Percentiles rank a stretch among this genome's conserved stretches.
Evolutionary conservation across 2,329 filamentous ascomycete genomes (phyloP).

Genomic region (Aureobasidium musti): DNA sequence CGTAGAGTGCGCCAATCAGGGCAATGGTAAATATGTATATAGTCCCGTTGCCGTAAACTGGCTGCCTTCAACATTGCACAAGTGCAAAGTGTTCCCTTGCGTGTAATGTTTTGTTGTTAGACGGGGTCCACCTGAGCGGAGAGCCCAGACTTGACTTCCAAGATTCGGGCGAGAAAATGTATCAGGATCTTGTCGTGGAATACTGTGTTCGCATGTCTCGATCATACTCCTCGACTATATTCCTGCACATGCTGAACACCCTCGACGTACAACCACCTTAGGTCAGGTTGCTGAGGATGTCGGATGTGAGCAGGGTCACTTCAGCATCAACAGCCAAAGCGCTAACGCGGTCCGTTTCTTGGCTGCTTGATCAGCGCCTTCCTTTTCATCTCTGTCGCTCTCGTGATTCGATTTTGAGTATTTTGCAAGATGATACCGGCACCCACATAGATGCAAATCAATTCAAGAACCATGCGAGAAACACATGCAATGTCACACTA

Average conservation of each 20-base stretch:
- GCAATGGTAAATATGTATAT: conserved; percentile 38
- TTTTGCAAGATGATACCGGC: not conserved
- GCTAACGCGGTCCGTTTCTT: not conserved
- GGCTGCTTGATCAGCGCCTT: conserved; percentile 1
- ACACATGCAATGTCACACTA: conserved; percentile 1
- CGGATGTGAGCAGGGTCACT: not conserved
- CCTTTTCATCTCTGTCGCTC: not conserved
- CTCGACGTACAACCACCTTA: not conserved
- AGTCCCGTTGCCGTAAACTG: not conserved
- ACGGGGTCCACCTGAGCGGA: no score
- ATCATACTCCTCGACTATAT: no score
- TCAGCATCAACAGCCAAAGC: not conserved
- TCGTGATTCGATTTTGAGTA: not conserved
- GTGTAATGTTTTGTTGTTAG: not conserved
- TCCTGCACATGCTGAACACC: no score
- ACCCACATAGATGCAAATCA: not conserved
- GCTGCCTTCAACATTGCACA: not conserved
- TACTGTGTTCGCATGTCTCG: not conserved
- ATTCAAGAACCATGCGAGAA: not conserved
- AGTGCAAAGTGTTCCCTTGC: not conserved
- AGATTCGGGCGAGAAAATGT: no score
- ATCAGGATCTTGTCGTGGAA: not conserved
- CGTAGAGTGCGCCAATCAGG: conserved; percentile 34
- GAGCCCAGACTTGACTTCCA: not conserved
- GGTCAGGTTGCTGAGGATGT: not conserved